Evolutionary conservation across 208 protist species (phyloP), one percentile per base, ranked within the genome.

Genomic region (Trypanosoma boissoni): DNA sequence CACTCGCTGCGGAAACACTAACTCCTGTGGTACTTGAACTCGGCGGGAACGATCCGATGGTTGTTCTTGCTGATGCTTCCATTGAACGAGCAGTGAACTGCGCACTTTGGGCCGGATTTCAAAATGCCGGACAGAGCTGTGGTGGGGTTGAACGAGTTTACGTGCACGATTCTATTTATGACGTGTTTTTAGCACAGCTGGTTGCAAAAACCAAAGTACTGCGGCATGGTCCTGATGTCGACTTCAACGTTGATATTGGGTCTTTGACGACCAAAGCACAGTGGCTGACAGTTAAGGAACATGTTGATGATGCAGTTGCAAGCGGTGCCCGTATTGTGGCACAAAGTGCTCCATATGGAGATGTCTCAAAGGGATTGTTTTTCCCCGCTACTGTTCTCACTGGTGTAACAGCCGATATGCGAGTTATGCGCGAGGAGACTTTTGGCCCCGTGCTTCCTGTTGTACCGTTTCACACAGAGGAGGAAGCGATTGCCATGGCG

Each of bases 371-470:
- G 7, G 86, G 91, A 2, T 64, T 75, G 46, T 95, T 94, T 58
- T 92, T 72, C 57, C 76, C 81, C 3, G 90, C 92, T 20, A 97
- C 94, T 1, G 74, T 97, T 7, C 50, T 97, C 4, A 65, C 49
- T 5, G 72, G 76, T 54, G 89, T 93, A 18, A 96, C 77, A 24
- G 57, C 71, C 1, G 58, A 84, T 21, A 97, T 97, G 92, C 52
- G 53, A 6, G 78, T 98, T 8, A 80, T 92, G 55, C 44, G 73
- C 41, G 90, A 98, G 43, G 95, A 98, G 59, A 78, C 75, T n/a
- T 98, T 98, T 68, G 95, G 95, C 31, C 95, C 95, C 39, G 67
- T 98, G 18, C 60, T 96, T 9, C 58, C 73, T 0, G 70, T 98
- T 3, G 51, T 97, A 8, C 60, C 70, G 8, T 95, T 90, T 63